Evolutionary conservation across 345 rosid species (phyloP), one percentile per base, ranked within the genome.

Genomic region (Gynandropsis gynandra): DNA sequence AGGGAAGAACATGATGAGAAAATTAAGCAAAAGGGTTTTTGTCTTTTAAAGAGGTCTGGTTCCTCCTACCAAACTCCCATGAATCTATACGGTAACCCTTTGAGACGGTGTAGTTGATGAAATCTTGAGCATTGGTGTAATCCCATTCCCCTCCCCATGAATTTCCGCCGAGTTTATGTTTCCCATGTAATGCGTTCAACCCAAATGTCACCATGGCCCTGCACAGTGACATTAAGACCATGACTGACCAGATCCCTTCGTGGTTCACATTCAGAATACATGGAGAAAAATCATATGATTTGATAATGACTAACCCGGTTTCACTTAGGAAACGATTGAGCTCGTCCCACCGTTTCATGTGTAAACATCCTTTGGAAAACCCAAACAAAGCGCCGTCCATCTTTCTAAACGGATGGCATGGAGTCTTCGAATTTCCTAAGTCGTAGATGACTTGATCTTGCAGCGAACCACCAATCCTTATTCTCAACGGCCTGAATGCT

Each of bases 401-500:
- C 68, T 70, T 81, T 56, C 57, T 15, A 44, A 92, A 92, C 24
- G 86, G 90, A 65, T 61, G 80, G 69, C 98, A 90, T 32, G 82
- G 89, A 74, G 72, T 53, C 52, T 62, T 67, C 61, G 70, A 68
- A 38, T 52, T 27, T 51, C 86, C 98, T 3, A 84, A 76, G 65
- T 81, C 81, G 52, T 92, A 92, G 31, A 68, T 47, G 10, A 92
- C 95, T 78, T 65, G 95, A 61, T 92, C 97, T 85, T 92, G 98
- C 72, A 92, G 72, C 44, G 98, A 87, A 51, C 98, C 98, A 16
- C 98, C 98, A 7, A 92, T 66, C 50, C 98, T 78, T 76, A 92
- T 76, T 78, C 97, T 82, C 80, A 87, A 71, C 36, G 61, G 56
- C 69, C 55, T 56, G 62, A 92, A 92, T 43, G 98, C 98, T 87